A percentile compares a stretch with the other conserved stretches of the same genome.
Evolutionary conservation across 2,329 filamentous ascomycete species (phyloP).

Genomic region (Cercospora sp.): DNA sequence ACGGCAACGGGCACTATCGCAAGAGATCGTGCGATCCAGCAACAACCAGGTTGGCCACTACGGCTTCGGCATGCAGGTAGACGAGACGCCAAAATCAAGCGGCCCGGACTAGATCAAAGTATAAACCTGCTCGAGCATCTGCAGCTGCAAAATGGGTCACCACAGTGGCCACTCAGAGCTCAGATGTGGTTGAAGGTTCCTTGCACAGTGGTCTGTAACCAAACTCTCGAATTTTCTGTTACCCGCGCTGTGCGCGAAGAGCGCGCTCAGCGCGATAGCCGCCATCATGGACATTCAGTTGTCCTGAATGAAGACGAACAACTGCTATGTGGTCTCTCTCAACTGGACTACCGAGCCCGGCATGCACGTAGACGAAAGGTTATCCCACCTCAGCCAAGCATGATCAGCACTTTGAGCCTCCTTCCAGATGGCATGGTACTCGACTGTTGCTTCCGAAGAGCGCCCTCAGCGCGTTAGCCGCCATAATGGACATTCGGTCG

Average conservation of each 20-base stretch:
- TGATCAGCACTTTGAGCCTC: neutral
- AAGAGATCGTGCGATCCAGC: neutral
- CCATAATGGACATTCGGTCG: neutral
- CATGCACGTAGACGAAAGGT: conserved; percentile 11
- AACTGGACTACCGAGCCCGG: neutral
- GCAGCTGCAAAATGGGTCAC: conserved; percentile 8
- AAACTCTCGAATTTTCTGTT: conserved; percentile 3
- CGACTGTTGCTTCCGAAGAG: neutral
- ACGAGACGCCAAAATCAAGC: conserved; percentile 6
- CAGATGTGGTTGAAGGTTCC: neutral
- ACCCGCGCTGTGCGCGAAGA: conserved; percentile 4
- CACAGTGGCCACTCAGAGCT: conserved; percentile 4
- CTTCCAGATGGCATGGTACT: neutral
- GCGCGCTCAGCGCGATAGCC: conserved; percentile 12
- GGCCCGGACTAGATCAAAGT: conserved; percentile 2
- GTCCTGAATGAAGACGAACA: neutral
- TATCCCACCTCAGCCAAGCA: neutral
- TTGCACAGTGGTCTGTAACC: neutral
- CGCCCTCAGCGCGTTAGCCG: neutral
- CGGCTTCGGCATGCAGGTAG: conserved; percentile 13
- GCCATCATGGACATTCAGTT: conserved; percentile 7
- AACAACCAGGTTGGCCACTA: conserved; percentile 10
- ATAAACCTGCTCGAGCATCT: neutral
- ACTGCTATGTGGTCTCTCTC: neutral
- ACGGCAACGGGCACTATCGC: too few relatives aligned